phyloP scores from a whole-genome alignment of 2,329 filamentous ascomycete genomes.

The Thelonectria discophora region DNA sequence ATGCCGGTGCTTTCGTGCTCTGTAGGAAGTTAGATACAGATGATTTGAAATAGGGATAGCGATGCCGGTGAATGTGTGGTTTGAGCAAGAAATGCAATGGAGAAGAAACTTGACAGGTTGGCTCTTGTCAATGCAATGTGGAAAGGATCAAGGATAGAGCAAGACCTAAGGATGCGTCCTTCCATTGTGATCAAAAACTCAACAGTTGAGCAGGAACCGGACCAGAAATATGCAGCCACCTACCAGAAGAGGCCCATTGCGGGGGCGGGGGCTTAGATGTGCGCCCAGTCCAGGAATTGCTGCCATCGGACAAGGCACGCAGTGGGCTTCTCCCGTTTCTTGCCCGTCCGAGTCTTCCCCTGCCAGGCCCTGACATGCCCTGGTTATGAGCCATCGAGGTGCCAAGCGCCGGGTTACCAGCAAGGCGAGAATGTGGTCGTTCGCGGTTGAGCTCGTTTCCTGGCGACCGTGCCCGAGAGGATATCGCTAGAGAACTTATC shows the following conservation, averaged over 20 bases:
- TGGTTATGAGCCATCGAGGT: conserved; percentile 59
- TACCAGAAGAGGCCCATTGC: conserved; percentile 58
- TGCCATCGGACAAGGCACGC: conserved; percentile 67
- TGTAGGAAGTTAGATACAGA: conserved; percentile 28
- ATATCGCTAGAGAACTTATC: conserved; percentile 52
- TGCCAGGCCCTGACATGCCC: conserved; percentile 84
- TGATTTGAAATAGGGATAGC: background rate
- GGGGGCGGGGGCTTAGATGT: conserved; percentile 56
- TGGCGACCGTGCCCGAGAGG: conserved; percentile 35
- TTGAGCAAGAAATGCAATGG: background rate
- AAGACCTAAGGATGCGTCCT: background rate
- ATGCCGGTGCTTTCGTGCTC: conserved; percentile 72
- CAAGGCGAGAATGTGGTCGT: conserved; percentile 34
- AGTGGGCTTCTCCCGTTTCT: conserved; percentile 70
- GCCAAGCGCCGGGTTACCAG: conserved; percentile 50
- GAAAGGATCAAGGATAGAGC: background rate
- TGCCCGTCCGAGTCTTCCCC: conserved; percentile 81
- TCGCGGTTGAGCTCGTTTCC: conserved; percentile 45
- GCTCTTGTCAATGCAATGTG: background rate
- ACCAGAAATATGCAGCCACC: conserved; percentile 39
- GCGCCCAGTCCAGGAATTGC: conserved; percentile 63
- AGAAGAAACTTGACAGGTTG: too few species aligned
- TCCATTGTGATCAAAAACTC: background rate
- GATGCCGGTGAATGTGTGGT: too few species aligned
- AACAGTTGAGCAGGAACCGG: background rate